Evolutionary conservation across 2,329 filamentous ascomycete species (phyloP), one percentile per base, ranked within the genome.

Genomic region (Peltaster fructicola): DNA sequence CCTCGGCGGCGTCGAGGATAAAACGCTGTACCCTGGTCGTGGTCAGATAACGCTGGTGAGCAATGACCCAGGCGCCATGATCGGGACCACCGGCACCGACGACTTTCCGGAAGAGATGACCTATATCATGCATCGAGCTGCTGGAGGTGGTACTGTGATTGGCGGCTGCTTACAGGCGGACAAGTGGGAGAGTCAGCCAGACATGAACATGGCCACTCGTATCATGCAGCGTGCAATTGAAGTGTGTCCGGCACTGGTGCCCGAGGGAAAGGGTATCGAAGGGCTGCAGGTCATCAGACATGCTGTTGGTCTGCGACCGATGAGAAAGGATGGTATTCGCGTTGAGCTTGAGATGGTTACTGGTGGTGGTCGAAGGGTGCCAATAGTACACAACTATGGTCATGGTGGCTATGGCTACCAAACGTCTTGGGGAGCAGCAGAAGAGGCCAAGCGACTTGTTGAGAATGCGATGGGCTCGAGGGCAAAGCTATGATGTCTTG

Each of bases 11-110:
- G 84, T 95, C 0, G 59, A 67, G 50, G 85, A 95, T 44, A 49
- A 55, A 30, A 65, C 62, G 4, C 64, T 95, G 35, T 63, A 71
- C 26, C 84, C 85, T 1, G 73, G 68, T 2, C 68, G 85, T 3
- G 85, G 81, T 4, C 85, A 95, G 52, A 69, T 79, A 9, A 77
- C 90, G 0, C 48, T 92, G 1, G 80, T 92, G 12, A 61, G 81
- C 30, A 91, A 92, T 51, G 70, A 77, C 43, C 65, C 72, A 1
- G 65, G 66, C 7, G 55, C 65, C 16, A 85, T 90, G 77, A 50
- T 67, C 23, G 63, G 64, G 5, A 61, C 65, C 8, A 81, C 74
- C 7, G 76, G 78, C 20, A 76, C 70, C 1, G 74, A 81, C 24
- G 77, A 88, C 40, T 73, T 67, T 2, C 55, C 60, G 0, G 71